phyloP scores from a whole-genome alignment of 108 stramenopile genomes.

The Nannochloropsis gaditana region DNA sequence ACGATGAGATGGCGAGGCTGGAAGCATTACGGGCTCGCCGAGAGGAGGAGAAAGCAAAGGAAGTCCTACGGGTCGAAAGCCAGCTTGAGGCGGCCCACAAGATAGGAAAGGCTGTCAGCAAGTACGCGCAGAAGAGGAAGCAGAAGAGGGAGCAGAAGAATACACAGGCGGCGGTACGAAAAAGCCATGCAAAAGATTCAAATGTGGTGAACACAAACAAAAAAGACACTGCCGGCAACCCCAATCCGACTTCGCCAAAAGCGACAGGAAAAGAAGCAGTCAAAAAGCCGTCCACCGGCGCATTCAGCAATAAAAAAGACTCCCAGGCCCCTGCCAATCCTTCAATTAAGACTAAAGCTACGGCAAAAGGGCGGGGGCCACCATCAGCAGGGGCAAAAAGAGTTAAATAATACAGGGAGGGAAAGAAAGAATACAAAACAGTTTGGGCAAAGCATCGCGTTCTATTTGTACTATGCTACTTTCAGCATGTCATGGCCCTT shows the following conservation, averaged over 20 bases:
- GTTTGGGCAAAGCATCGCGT: too few species aligned
- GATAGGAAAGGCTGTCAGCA: background rate
- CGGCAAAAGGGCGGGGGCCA: too few species aligned
- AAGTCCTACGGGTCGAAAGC: background rate
- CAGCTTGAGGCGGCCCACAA: background rate
- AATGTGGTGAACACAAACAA: background rate
- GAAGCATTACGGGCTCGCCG: background rate
- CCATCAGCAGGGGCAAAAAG: too few species aligned
- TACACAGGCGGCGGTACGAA: background rate
- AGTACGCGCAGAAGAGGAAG: background rate
- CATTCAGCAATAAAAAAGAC: background rate
- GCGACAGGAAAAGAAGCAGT: background rate
- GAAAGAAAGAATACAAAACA: too few species aligned
- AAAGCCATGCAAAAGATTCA: background rate
- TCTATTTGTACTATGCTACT: too few species aligned
- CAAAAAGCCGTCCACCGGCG: background rate
- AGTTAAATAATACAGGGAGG: too few species aligned
- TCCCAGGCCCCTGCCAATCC: too few species aligned
- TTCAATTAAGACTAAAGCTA: too few species aligned
- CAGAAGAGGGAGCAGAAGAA: background rate
- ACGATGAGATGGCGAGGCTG: background rate
- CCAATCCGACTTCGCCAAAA: background rate
- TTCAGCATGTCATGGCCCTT: too few species aligned
- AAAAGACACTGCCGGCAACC: background rate
- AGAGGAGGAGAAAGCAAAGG: constrained; percentile 16